Percentiles rank a stretch among this genome's conserved stretches.
Conservation (phyloP, 345 rosid species). For the Streptanthus diversifolius region DNA sequence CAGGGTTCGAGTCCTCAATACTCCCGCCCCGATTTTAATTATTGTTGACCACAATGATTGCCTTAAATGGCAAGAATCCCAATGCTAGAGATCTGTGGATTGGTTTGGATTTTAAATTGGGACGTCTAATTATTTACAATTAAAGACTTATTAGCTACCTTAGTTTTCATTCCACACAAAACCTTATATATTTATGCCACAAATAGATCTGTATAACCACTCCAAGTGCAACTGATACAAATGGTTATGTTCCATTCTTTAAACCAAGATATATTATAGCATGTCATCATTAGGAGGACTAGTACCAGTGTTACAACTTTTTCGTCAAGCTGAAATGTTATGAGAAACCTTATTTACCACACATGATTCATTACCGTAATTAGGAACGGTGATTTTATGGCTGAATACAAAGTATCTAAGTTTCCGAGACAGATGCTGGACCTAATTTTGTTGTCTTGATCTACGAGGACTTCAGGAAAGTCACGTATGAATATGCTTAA, state of each 20-base stretch:
- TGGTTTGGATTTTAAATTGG: no score
- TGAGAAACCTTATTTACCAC: not conserved
- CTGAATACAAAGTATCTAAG: slow-evolving; percentile 13
- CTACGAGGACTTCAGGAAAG: not conserved
- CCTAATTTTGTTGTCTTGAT: slow-evolving; percentile 1
- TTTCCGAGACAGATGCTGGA: not conserved
- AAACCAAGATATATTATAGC: not conserved
- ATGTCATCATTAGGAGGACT: not conserved
- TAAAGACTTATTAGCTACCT: no score
- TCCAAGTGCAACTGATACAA: not conserved
- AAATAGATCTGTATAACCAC: no score
- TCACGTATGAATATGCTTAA: not conserved
- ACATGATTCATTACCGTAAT: not conserved
- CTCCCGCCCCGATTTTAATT: not conserved
- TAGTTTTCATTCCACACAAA: not conserved
- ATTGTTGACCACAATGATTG: not conserved
- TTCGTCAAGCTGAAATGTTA: not conserved
- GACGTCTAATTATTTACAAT: no score
- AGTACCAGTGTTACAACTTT: not conserved
- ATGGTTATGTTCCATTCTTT: not conserved
- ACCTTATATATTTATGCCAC: not conserved
- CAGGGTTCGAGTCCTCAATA: no score
- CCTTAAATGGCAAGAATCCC: no score
- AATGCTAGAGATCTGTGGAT: no score
- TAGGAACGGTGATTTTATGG: not conserved